A percentile compares a stretch with the other conserved stretches of the same genome.
These are phyloP conservation scores for Datura wrightii DNA, from an alignment of 257 asterid species.

Conservation along the genomic window DNA sequence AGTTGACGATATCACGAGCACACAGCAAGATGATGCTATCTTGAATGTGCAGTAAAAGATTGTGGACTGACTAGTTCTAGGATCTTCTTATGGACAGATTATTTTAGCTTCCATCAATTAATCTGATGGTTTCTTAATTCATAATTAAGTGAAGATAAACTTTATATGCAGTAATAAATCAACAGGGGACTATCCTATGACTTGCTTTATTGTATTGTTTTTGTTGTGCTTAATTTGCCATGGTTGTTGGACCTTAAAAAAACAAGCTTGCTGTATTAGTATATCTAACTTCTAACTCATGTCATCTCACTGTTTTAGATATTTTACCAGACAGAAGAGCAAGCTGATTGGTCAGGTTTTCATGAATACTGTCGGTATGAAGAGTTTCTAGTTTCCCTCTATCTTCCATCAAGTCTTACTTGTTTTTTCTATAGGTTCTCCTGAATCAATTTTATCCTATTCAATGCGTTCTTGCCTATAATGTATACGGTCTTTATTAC, in stretches of 20 bases:
- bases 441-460: not conserved
- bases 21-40: no score
- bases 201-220: not conserved
- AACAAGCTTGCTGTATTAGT: not conserved
- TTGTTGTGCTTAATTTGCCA: not conserved
- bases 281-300: not conserved
- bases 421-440: not conserved
- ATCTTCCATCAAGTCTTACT: not conserved
- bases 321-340: conserved; percentile 71
- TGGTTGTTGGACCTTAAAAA: not conserved
- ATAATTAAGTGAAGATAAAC: not conserved
- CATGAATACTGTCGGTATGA: conserved; percentile 76
- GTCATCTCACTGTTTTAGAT: conserved; percentile 45
- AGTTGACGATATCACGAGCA: no score
- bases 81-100: not conserved
- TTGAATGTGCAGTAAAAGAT: no score
- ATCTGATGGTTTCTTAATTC: not conserved
- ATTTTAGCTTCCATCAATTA: not conserved
- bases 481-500: not conserved
- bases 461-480: not conserved
- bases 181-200: not conserved
- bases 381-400: conserved; percentile 34
- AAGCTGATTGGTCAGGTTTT: conserved; percentile 77
- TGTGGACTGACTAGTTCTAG: not conserved
- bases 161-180: not conserved